These are phyloP conservation scores for Phytopythium ostracodes DNA, from an alignment of 352 stramenopile genomes.

Conservation along the genomic window DNA sequence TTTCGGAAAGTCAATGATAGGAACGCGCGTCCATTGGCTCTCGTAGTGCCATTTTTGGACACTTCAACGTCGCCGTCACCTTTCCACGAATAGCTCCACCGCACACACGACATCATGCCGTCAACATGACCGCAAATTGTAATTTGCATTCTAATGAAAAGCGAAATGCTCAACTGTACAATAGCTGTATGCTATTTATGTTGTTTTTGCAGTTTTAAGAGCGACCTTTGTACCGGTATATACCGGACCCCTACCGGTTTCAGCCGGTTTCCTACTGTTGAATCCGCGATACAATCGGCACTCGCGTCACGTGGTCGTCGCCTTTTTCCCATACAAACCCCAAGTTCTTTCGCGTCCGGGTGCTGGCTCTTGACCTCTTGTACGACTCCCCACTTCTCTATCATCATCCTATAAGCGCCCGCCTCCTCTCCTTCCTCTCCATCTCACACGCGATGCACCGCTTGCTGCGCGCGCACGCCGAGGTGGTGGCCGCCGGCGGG, in stretches of 20 bases:
- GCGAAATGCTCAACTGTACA: too few species aligned
- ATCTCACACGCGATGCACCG: constrained; percentile 11
- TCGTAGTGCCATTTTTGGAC: too few species aligned
- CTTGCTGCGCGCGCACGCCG: constrained; percentile 34
- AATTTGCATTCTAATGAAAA: too few species aligned
- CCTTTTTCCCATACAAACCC: not conserved
- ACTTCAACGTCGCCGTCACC: too few species aligned
- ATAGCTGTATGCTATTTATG: too few species aligned
- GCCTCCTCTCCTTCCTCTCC: not conserved
- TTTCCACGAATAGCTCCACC: too few species aligned
- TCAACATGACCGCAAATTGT: too few species aligned
- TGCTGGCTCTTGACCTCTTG: constrained; percentile 1
- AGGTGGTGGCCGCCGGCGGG: constrained; percentile 10
- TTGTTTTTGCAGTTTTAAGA: too few species aligned
- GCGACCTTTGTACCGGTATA: not conserved
- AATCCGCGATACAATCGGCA: not conserved
- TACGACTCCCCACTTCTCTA: not conserved
- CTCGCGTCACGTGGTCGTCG: not conserved
- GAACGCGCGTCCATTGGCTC: too few species aligned
- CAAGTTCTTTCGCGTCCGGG: not conserved
- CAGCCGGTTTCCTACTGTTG: not conserved
- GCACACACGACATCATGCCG: too few species aligned
- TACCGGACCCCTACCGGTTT: too few species aligned
- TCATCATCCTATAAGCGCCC: not conserved
- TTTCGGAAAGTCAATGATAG: too few species aligned